phyloP scores from a whole-genome alignment of 108 stramenopile genomes.

The Pseudonitzschia delicatissima region DNA sequence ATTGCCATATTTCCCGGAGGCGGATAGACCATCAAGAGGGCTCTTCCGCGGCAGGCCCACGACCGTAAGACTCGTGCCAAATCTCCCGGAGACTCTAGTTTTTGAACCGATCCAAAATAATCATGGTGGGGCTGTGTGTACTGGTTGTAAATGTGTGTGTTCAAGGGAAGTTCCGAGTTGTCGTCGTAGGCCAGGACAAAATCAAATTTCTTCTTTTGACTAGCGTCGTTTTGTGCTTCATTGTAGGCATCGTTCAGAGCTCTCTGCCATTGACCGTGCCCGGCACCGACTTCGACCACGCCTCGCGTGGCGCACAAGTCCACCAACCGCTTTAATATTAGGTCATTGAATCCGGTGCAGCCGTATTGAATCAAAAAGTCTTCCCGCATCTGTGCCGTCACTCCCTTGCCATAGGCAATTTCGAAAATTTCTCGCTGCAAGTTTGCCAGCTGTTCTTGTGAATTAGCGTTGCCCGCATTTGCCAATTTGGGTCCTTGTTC shows the following conservation, averaged over 20 bases:
- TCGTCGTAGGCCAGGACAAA: slow-evolving; percentile 75
- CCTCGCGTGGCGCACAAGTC: slow-evolving; percentile 49
- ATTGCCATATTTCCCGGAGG: slow-evolving; percentile 72
- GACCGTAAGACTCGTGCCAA: slow-evolving; percentile 31
- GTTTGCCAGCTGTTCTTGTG: slow-evolving; percentile 30
- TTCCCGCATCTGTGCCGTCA: slow-evolving; percentile 67
- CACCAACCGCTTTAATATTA: slow-evolving; percentile 42
- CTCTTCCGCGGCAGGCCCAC: slow-evolving; percentile 64
- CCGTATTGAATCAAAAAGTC: slow-evolving; percentile 75
- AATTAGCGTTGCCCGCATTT: neutral
- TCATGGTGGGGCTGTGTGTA: slow-evolving; percentile 66
- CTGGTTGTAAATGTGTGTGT: slow-evolving; percentile 64
- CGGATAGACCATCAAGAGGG: slow-evolving; percentile 78
- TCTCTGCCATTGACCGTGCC: slow-evolving; percentile 82
- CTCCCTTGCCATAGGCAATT: slow-evolving; percentile 66
- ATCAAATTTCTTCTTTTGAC: slow-evolving; percentile 33
- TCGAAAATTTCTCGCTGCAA: slow-evolving; percentile 34
- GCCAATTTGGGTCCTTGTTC: neutral
- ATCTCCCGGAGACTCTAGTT: slow-evolving; percentile 35
- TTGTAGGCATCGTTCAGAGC: slow-evolving; percentile 46
- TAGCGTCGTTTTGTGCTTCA: neutral
- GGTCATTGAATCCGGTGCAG: slow-evolving; percentile 70
- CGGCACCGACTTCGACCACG: slow-evolving; percentile 82
- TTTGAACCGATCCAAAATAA: slow-evolving; percentile 63
- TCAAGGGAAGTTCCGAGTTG: slow-evolving; percentile 58